These are phyloP conservation scores for Exophiala dermatitidis DNA, from an alignment of 2,329 filamentous ascomycete genomes.

Conservation along the genomic window DNA sequence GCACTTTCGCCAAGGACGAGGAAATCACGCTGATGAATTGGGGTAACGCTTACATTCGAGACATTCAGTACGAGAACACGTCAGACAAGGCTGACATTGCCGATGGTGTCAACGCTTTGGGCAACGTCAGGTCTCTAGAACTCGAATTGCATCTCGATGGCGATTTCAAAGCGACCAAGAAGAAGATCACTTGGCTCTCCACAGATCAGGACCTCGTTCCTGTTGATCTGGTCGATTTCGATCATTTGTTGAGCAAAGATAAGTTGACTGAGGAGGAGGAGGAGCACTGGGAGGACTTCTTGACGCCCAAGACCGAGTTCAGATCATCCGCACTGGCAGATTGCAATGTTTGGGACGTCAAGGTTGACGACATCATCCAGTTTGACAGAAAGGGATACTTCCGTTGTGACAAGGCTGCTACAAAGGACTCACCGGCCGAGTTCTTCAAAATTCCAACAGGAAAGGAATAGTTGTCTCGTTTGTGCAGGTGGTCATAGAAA, in stretches of 20 bases:
- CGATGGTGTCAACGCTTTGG: slow-evolving; percentile 26
- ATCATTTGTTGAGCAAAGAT: slow-evolving; percentile 92
- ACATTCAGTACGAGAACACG: slow-evolving; percentile 22
- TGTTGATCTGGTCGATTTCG: slow-evolving; percentile 86
- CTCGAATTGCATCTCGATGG: slow-evolving; percentile 75
- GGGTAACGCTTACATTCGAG: slow-evolving; percentile 28
- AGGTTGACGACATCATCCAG: slow-evolving; percentile 79
- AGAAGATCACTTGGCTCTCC: slow-evolving; percentile 86
- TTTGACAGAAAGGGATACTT: slow-evolving; percentile 83
- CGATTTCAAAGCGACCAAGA: slow-evolving; percentile 80
- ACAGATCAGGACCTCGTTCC: slow-evolving; percentile 64
- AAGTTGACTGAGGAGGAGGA: slow-evolving; percentile 74
- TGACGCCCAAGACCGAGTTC: slow-evolving; percentile 64
- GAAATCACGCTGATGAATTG: slow-evolving; percentile 34
- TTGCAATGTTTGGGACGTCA: slow-evolving; percentile 63
- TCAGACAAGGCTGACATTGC: slow-evolving; percentile 19
- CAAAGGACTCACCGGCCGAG: slow-evolving; percentile 18
- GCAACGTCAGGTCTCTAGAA: slow-evolving; percentile 58
- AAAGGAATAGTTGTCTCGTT: slow-evolving; percentile 25
- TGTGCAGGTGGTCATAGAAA: no score
- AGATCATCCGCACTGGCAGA: slow-evolving; percentile 67
- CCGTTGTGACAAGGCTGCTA: slow-evolving; percentile 56
- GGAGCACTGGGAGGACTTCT: slow-evolving; percentile 62
- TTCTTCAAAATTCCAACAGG: slow-evolving; percentile 29
- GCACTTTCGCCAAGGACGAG: slow-evolving; percentile 30